phyloP scores from a whole-genome alignment of 202 grass and related monocot species.

The Setaria viridis region DNA sequence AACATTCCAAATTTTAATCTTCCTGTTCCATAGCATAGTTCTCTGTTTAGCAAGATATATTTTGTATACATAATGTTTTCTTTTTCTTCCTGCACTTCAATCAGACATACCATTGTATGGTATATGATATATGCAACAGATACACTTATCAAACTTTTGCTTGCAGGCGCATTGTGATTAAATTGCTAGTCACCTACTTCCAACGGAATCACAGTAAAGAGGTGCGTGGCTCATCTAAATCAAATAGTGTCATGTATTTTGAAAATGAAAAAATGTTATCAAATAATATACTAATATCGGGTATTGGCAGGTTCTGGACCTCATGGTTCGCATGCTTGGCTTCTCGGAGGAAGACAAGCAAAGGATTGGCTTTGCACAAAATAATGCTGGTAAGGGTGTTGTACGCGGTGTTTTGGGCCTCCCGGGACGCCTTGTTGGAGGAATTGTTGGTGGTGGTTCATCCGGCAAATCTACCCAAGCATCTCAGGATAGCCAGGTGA shows the following conservation, averaged over 20 bases:
- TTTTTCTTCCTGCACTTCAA: constrained; percentile 12
- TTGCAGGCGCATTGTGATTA: constrained; percentile 94
- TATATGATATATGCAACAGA: constrained; percentile 19
- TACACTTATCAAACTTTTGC: constrained; percentile 37
- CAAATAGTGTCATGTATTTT: constrained; percentile 28
- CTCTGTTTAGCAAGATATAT: constrained; percentile 20
- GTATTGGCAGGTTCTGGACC: constrained; percentile 74
- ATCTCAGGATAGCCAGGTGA: constrained; percentile 76
- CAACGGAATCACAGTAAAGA: constrained; percentile 96
- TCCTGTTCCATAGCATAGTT: constrained; percentile 1
- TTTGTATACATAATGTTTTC: neutral
- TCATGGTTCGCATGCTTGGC: constrained; percentile 97
- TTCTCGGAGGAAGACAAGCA: constrained; percentile 97
- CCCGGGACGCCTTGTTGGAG: constrained; percentile 85
- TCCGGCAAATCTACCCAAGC: constrained; percentile 54
- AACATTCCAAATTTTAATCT: neutral
- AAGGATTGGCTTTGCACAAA: constrained; percentile 89
- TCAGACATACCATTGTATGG: neutral
- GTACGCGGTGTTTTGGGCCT: constrained; percentile 93
- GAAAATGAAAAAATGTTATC: neutral
- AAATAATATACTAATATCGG: constrained; percentile 15
- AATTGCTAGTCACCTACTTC: constrained; percentile 94
- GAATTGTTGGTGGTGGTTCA: constrained; percentile 71
- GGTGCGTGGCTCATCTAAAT: constrained; percentile 51
- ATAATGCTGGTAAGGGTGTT: constrained; percentile 71